Evolutionary conservation across 179 eudicot genomes (phyloP).

Genomic region (Silene vulgaris): DNA sequence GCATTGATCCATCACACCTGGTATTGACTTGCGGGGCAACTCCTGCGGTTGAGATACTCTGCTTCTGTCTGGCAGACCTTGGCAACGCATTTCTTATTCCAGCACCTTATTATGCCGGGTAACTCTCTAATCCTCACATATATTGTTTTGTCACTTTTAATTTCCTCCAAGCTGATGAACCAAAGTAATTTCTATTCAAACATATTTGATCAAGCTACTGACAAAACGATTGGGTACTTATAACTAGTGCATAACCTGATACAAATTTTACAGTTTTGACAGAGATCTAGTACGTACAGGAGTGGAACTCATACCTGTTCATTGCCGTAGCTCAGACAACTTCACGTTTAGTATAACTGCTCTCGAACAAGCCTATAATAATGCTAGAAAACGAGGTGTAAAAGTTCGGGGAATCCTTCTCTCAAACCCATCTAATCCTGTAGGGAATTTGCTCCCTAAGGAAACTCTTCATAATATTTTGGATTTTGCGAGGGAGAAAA

Average conservation of each 20-base stretch:
- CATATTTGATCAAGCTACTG: background rate
- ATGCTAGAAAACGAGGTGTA: constrained; percentile 72
- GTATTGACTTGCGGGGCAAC: constrained; percentile 82
- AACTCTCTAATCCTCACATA: constrained; percentile 16
- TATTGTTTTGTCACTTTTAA: background rate
- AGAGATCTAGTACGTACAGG: constrained; percentile 83
- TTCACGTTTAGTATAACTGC: constrained; percentile 54
- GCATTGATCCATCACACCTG: constrained; percentile 57
- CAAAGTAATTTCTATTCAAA: background rate
- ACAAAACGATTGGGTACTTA: background rate
- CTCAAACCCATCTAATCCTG: constrained; percentile 79
- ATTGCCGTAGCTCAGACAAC: constrained; percentile 65
- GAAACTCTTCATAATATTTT: constrained; percentile 53
- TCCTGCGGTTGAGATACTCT: constrained; percentile 75
- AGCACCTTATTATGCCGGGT: constrained; percentile 90
- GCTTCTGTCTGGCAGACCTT: constrained; percentile 76
- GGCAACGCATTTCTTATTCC: constrained; percentile 89
- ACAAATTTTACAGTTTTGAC: constrained; percentile 60
- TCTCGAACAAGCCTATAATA: constrained; percentile 67
- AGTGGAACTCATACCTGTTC: constrained; percentile 72
- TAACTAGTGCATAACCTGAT: constrained; percentile 12
- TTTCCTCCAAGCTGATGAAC: background rate
- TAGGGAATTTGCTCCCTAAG: constrained; percentile 52
- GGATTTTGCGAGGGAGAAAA: constrained; percentile 73
- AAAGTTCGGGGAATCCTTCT: constrained; percentile 70